Conservation (phyloP, 2,329 filamentous ascomycete genomes). For the Cylindrodendrum hubeiense region DNA sequence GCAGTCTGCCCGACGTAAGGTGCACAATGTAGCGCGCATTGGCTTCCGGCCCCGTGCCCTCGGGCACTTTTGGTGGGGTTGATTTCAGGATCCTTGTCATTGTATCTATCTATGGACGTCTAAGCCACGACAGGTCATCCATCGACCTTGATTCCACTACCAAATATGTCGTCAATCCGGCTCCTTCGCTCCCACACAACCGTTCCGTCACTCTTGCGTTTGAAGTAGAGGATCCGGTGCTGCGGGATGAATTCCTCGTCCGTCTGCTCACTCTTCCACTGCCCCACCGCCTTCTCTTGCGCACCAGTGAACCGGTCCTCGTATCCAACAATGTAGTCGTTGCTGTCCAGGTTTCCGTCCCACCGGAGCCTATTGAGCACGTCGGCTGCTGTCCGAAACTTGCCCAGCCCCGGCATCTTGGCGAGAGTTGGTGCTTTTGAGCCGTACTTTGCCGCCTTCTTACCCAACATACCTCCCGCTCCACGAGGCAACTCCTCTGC, state of each 20-base stretch:
- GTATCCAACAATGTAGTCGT: slow-evolving; percentile 70
- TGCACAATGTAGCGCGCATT: background rate
- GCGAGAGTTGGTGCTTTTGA: slow-evolving; percentile 31
- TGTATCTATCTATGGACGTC: slow-evolving; percentile 13
- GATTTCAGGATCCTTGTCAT: slow-evolving; percentile 24
- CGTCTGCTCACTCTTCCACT: slow-evolving; percentile 72
- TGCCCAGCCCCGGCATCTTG: slow-evolving; percentile 53
- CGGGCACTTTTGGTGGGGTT: slow-evolving; percentile 1
- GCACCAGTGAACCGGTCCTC: slow-evolving; percentile 70
- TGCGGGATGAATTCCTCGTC: slow-evolving; percentile 77
- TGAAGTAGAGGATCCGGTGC: slow-evolving; percentile 73
- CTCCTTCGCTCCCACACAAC: slow-evolving; percentile 69
- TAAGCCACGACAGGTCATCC: slow-evolving; percentile 21
- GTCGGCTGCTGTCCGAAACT: slow-evolving; percentile 68
- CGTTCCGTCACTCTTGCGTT: slow-evolving; percentile 61
- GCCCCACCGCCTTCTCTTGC: slow-evolving; percentile 64
- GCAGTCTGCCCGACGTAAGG: background rate
- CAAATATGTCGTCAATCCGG: slow-evolving; percentile 68
- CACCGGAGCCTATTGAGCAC: slow-evolving; percentile 71
- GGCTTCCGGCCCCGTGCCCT: background rate
- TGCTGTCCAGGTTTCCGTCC: slow-evolving; percentile 65
- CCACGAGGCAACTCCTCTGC: slow-evolving; percentile 40
- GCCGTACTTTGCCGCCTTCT: slow-evolving; percentile 19
- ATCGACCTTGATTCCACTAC: slow-evolving; percentile 57
- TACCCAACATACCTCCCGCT: slow-evolving; percentile 17